phyloP scores from a whole-genome alignment of 106 monocot genomes.

The Amphibolis antarctica region DNA sequence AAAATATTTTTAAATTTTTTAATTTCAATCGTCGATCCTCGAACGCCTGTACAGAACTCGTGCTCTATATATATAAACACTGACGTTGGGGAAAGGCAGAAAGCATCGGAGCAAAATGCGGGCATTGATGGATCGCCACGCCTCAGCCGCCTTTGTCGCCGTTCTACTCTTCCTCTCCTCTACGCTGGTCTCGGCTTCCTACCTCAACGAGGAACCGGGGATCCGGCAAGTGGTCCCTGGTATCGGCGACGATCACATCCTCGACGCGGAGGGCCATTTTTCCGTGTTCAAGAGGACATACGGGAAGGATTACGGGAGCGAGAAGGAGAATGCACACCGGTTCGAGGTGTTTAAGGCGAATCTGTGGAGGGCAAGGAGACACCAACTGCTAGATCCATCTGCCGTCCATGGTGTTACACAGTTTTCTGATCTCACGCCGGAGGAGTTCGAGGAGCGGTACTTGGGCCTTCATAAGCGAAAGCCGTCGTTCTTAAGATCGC shows the following conservation, averaged over 20 bases:
- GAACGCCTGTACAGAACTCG: no score
- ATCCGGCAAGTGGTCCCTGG: constrained; percentile 48
- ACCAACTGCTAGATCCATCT: constrained; percentile 73
- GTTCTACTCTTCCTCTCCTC: background rate
- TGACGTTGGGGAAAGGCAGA: no score
- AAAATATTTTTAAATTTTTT: no score
- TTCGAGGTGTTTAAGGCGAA: constrained; percentile 62
- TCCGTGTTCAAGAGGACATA: constrained; percentile 34
- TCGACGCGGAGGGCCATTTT: constrained; percentile 56
- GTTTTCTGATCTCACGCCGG: constrained; percentile 81
- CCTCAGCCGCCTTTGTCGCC: background rate
- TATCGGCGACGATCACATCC: constrained; percentile 1
- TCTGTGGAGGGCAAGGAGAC: constrained; percentile 39
- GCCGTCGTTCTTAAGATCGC: background rate
- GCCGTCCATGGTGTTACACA: constrained; percentile 77
- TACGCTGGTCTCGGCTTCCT: background rate
- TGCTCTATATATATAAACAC: no score
- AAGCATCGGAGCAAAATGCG: no score
- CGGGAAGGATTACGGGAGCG: constrained; percentile 37
- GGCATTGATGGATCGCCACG: background rate
- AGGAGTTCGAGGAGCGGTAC: constrained; percentile 49
- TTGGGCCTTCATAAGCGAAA: constrained; percentile 34
- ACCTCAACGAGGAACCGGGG: constrained; percentile 18
- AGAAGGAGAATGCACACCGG: constrained; percentile 38
- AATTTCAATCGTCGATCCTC: no score